Conservation (phyloP, 257 asterid species). For the Haberlea rhodopensis region DNA sequence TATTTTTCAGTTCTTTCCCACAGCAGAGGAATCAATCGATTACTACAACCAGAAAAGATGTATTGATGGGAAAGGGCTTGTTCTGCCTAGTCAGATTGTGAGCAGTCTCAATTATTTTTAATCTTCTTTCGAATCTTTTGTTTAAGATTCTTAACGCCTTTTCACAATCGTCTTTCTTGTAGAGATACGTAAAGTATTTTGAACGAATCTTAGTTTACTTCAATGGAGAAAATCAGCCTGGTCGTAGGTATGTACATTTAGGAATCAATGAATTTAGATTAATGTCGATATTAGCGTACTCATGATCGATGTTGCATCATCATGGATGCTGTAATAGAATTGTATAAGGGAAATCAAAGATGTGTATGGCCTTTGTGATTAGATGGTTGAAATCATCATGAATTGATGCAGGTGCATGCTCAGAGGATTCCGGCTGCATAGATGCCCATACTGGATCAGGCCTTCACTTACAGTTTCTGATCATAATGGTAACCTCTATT, state of each 20-base stretch:
- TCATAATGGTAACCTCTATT: conserved; percentile 62
- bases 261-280: conserved; percentile 17
- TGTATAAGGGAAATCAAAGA: conserved; percentile 17
- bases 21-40: conserved; percentile 94
- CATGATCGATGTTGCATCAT: conserved; percentile 4
- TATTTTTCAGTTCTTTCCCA: conserved; percentile 77
- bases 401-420: conserved; percentile 82
- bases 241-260: conserved; percentile 67
- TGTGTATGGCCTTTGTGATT: conserved; percentile 13
- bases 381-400: conserved; percentile 10
- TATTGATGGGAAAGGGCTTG: conserved; percentile 89
- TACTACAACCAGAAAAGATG: conserved; percentile 97
- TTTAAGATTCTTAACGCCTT: conserved; percentile 14
- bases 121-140: conserved; percentile 14
- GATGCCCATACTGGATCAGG: conserved; percentile 94
- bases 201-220: conserved; percentile 80
- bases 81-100: conserved; percentile 98
- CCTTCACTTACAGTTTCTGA: conserved; percentile 84
- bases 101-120: conserved; percentile 29
- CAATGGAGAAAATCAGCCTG: conserved; percentile 98
- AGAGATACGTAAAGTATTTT: conserved; percentile 98
- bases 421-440: conserved; percentile 92
- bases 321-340: conserved; percentile 1
- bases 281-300: neutral
- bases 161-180: conserved; percentile 22